These are phyloP conservation scores for Leonotis leonurus DNA, from an alignment of 257 asterid genomes.

Conservation along the genomic window DNA sequence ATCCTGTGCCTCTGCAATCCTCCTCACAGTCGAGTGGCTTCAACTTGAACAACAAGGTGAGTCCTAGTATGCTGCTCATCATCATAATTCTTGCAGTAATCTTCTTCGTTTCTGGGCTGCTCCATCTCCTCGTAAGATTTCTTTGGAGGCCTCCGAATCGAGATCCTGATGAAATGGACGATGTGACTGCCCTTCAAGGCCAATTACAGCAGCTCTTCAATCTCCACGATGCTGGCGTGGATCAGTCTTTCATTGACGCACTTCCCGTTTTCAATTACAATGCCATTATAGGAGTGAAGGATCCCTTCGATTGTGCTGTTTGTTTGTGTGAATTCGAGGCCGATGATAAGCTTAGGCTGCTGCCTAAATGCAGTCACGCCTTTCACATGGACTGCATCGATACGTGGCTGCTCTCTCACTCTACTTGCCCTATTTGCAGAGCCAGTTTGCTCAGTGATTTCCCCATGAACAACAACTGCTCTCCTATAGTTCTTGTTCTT, in stretches of 20 bases:
- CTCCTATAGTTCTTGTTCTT: slow-evolving; percentile 73
- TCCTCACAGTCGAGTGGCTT: slow-evolving; percentile 35
- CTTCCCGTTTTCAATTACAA: slow-evolving; percentile 77
- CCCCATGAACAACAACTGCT: slow-evolving; percentile 22
- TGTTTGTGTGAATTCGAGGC: slow-evolving; percentile 83
- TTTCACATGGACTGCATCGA: slow-evolving; percentile 95
- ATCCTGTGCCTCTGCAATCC: no score
- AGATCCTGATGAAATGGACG: slow-evolving; percentile 58
- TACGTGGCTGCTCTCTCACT: slow-evolving; percentile 90
- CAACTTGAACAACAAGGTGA: slow-evolving; percentile 54
- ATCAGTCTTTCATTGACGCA: slow-evolving; percentile 82
- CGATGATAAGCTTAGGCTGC: slow-evolving; percentile 68
- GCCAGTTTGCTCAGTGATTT: slow-evolving; percentile 61
- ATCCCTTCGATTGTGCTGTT: slow-evolving; percentile 93
- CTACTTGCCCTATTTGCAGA: slow-evolving; percentile 96
- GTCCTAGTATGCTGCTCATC: slow-evolving; percentile 66
- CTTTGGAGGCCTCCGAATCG: slow-evolving; percentile 50
- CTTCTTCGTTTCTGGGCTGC: slow-evolving; percentile 77
- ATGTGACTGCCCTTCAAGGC: slow-evolving; percentile 75
- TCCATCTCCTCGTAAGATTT: slow-evolving; percentile 76
- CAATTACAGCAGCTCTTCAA: slow-evolving; percentile 91
- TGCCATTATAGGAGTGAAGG: slow-evolving; percentile 77
- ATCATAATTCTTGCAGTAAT: slow-evolving; percentile 69
- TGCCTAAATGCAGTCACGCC: slow-evolving; percentile 94
- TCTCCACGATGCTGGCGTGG: slow-evolving; percentile 88